Evolutionary conservation across 2,329 filamentous ascomycete genomes (phyloP), one percentile per base, ranked within the genome.

Genomic region (Aureobasidium zeae): DNA sequence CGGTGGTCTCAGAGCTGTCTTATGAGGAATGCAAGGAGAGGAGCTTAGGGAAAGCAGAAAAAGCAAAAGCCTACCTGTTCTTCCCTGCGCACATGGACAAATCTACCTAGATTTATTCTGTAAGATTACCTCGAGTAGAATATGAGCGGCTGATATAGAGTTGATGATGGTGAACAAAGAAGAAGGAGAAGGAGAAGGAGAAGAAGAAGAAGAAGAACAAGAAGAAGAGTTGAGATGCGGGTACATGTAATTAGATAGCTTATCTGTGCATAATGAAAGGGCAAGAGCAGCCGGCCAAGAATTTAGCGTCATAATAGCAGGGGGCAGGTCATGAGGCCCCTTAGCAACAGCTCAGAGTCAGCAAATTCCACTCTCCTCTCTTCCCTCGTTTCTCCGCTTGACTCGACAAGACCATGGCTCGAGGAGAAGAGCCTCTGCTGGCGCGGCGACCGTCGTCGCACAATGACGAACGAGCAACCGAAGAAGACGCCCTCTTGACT

Each of bases 401-500:
- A 31, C 20, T 25, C 13, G 37, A 13, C 20, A 15, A 17, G 15
- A 28, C 11, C 48, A 68, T 68, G 61, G 51, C 65, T 22, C 47
- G 52, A 44, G 58, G 63, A 51, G 63, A 72, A 44, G 67, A 74
- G 53, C 71, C 74, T 39, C 68, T 77, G 20, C 62, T 77, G 43
- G 65, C 70, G 44, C 65, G 66, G 32, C 71, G 76, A 48, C 68
- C 71, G 16, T 74, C 73, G 32, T 79, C 74, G 19, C 70, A 75
- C 42, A 64, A 65, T 48, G 74, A 73, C 22, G 71, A 73, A 48
- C 68, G 76, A 33, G 46, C 47, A 5, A 50, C 51, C 6, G 77
- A 79, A 61, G 76, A 79, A 61, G 74, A 81, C 55, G 73, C 74
- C 30, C 64, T 83, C 48, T 62, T 80, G 46, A 74, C 77, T 26